Percentiles rank a stretch among this genome's conserved stretches.
Evolutionary conservation across 768 basidiomycete species (phyloP).

Genomic region (Trametes elegans): DNA sequence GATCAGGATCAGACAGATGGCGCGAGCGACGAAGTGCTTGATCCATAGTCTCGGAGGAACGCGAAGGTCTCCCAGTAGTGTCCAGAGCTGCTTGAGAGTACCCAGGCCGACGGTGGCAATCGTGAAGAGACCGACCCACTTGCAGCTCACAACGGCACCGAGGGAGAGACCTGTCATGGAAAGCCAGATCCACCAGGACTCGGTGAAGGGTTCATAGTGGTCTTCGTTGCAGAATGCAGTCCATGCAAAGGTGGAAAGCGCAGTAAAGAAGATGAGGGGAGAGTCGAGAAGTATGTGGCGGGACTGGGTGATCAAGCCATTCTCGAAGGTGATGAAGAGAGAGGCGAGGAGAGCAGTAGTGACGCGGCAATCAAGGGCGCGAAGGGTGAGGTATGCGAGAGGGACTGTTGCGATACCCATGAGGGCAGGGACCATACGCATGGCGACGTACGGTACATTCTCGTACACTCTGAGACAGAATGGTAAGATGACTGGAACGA

Average conservation of each 20-base stretch:
- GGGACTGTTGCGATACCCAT: slow-evolving; percentile 91
- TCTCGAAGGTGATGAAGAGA: slow-evolving; percentile 94
- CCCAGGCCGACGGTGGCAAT: slow-evolving; percentile 90
- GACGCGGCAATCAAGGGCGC: slow-evolving; percentile 87
- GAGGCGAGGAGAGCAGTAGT: slow-evolving; percentile 90
- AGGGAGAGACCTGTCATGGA: slow-evolving; percentile 82
- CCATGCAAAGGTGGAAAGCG: slow-evolving; percentile 84
- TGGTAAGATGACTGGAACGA: background rate
- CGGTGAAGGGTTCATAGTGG: slow-evolving; percentile 77
- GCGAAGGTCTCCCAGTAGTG: slow-evolving; percentile 81
- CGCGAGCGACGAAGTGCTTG: slow-evolving; percentile 85
- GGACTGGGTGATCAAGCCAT: slow-evolving; percentile 93
- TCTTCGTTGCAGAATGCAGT: slow-evolving; percentile 91
- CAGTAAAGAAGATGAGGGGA: slow-evolving; percentile 97
- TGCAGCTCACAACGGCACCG: slow-evolving; percentile 91
- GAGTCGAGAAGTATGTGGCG: slow-evolving; percentile 97
- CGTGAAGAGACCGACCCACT: slow-evolving; percentile 98
- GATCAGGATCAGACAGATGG: slow-evolving; percentile 83
- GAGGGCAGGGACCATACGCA: slow-evolving; percentile 92
- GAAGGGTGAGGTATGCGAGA: slow-evolving; percentile 89
- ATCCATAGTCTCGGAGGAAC: slow-evolving; percentile 74
- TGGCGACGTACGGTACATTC: slow-evolving; percentile 90
- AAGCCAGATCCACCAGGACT: slow-evolving; percentile 93
- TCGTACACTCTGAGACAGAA: slow-evolving; percentile 62
- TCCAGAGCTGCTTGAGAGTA: slow-evolving; percentile 87